A percentile compares a stretch with the other conserved stretches of the same genome.
These are phyloP conservation scores for Rhizopogon salebrosus DNA, from an alignment of 768 basidiomycete species.

Conservation along the genomic window DNA sequence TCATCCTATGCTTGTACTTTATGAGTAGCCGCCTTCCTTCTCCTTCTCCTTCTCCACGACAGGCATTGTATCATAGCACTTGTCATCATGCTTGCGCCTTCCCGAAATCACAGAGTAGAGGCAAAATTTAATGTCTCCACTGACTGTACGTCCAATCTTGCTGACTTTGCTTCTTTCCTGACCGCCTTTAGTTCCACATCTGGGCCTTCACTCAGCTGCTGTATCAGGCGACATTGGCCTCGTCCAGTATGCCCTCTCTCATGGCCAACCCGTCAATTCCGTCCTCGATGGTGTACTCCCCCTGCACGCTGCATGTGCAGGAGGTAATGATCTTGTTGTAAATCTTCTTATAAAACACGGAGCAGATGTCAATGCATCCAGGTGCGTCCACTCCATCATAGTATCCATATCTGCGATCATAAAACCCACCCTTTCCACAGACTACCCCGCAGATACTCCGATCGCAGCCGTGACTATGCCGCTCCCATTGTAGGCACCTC, in stretches of 20 bases:
- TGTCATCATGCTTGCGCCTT: constrained; percentile 29
- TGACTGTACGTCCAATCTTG: constrained; percentile 36
- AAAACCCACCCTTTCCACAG: constrained; percentile 30
- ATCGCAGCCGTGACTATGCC: constrained; percentile 58
- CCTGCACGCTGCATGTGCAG: constrained; percentile 89
- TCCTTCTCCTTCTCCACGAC: background rate
- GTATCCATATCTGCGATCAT: background rate
- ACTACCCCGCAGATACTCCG: constrained; percentile 70
- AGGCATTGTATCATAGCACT: background rate
- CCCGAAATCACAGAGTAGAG: constrained; percentile 35
- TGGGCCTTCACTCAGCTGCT: constrained; percentile 73
- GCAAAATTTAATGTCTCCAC: constrained; percentile 50
- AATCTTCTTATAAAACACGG: constrained; percentile 85
- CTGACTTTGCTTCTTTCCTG: background rate
- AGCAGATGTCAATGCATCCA: constrained; percentile 96
- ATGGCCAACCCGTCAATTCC: constrained; percentile 95
- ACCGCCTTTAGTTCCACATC: constrained; percentile 55
- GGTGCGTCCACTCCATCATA: constrained; percentile 39
- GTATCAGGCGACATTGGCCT: constrained; percentile 87
- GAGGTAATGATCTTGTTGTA: constrained; percentile 86
- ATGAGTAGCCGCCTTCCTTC: background rate
- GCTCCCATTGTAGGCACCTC: constrained; percentile 73
- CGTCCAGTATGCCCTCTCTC: constrained; percentile 86
- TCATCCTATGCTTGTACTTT: background rate
- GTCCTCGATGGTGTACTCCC: constrained; percentile 96